These are phyloP conservation scores for Xylariales sp. DNA, from an alignment of 2,329 filamentous ascomycete genomes.

Conservation along the genomic window DNA sequence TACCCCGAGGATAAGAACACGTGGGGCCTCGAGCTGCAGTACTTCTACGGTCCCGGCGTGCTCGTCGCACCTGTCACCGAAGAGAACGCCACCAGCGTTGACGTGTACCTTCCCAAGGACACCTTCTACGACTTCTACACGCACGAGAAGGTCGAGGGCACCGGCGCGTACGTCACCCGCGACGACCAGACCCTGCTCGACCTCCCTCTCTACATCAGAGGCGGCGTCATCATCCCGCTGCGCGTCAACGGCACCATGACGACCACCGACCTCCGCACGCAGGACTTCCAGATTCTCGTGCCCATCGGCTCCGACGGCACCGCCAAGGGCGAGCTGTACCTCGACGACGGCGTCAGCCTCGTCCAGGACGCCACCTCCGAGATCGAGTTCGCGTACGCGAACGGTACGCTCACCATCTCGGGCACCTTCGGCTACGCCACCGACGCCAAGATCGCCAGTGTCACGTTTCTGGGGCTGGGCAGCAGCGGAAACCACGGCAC, in stretches of 20 bases:
- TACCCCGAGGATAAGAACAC: conserved; percentile 50
- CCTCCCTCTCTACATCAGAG: conserved; percentile 66
- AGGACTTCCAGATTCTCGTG: conserved; percentile 68
- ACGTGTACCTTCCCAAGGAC: conserved; percentile 42
- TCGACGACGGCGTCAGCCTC: conserved; percentile 72
- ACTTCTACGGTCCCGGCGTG: conserved; percentile 39
- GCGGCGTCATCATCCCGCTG: conserved; percentile 61
- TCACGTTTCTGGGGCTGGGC: conserved; percentile 40
- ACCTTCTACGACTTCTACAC: conserved; percentile 50
- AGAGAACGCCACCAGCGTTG: conserved; percentile 36
- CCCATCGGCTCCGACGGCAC: conserved; percentile 58
- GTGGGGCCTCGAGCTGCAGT: conserved; percentile 38
- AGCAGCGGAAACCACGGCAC: too few species aligned
- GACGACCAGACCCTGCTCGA: conserved; percentile 35
- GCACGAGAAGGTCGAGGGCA: conserved; percentile 35
- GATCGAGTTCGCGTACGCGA: conserved; percentile 55
- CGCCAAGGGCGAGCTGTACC: conserved; percentile 65
- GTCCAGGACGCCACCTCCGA: conserved; percentile 52
- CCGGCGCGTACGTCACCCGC: conserved; percentile 32
- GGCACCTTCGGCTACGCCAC: conserved; percentile 52
- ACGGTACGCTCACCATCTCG: conserved; percentile 43
- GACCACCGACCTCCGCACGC: conserved; percentile 56
- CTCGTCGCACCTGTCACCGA: conserved; percentile 42
- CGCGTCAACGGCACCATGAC: conserved; percentile 54
- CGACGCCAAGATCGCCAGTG: conserved; percentile 37